Conservation (phyloP, 2,329 filamentous ascomycete species). For the Fusarium longipes region DNA sequence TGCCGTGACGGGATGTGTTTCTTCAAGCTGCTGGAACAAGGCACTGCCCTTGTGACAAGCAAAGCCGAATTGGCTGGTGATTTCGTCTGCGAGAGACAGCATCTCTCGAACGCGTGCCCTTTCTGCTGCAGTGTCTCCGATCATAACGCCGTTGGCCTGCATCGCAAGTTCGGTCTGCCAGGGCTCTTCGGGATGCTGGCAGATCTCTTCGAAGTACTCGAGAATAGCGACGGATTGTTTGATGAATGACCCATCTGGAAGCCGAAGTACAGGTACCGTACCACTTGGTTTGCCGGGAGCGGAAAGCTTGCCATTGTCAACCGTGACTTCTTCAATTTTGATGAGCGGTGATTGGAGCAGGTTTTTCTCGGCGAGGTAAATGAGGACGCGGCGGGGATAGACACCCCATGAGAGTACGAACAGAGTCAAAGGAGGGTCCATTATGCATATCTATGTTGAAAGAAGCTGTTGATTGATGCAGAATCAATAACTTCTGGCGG, state of each 20-base stretch:
- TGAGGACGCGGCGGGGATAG: slow-evolving; percentile 23
- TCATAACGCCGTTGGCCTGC: not conserved
- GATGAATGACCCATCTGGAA: slow-evolving; percentile 34
- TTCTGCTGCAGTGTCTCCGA: slow-evolving; percentile 9
- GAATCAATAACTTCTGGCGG: rapidly evolving
- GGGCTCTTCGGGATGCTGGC: slow-evolving; percentile 2
- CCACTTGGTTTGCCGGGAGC: slow-evolving; percentile 31
- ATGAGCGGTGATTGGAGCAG: slow-evolving; percentile 13
- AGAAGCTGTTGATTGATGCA: no score
- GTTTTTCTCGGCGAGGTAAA: slow-evolving; percentile 28
- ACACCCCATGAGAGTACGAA: slow-evolving; percentile 31
- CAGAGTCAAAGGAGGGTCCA: slow-evolving; percentile 25
- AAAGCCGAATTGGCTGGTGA: no score
- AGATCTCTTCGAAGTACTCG: slow-evolving; percentile 35
- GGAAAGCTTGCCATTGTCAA: not conserved
- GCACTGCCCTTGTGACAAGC: no score
- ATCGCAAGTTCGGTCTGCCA: slow-evolving; percentile 24
- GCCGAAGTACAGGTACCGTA: slow-evolving; percentile 15
- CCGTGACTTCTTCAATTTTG: slow-evolving; percentile 3
- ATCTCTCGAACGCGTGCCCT: slow-evolving; percentile 24
- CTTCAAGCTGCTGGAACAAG: no score
- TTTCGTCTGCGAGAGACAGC: slow-evolving; percentile 29
- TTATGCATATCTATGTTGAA: no score
- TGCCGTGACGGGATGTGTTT: no score
- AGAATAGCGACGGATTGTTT: slow-evolving; percentile 35